phyloP scores from a whole-genome alignment of 1,284 basidiomycete genomes.

The Nidula niveotomentosa region DNA sequence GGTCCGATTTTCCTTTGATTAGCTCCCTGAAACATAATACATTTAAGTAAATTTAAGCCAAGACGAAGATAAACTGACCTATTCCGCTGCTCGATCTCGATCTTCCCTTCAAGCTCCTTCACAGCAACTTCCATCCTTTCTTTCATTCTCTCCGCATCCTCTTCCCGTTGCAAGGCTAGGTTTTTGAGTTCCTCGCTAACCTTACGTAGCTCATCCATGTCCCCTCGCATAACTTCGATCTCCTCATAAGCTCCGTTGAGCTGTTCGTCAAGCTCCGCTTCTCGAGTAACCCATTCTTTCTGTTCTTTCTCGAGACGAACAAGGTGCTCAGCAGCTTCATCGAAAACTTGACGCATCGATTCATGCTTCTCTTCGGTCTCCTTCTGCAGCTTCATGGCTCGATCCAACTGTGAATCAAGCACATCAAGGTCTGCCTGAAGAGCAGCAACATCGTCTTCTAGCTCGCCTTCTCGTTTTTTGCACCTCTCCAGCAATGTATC shows the following conservation, averaged over 20 bases:
- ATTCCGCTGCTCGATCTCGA: conserved; percentile 65
- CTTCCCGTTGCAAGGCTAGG: conserved; percentile 73
- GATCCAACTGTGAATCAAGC: conserved; percentile 85
- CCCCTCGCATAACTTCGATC: conserved; percentile 51
- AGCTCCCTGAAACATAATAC: conserved; percentile 49
- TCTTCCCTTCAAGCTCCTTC: conserved; percentile 74
- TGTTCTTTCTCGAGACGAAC: conserved; percentile 79
- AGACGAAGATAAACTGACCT: conserved; percentile 46
- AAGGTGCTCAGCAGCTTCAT: conserved; percentile 83
- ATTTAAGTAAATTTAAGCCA: not conserved
- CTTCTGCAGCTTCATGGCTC: conserved; percentile 74
- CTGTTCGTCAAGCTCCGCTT: conserved; percentile 57
- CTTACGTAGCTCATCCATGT: conserved; percentile 63
- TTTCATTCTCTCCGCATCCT: conserved; percentile 76
- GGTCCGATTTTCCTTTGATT: conserved; percentile 57
- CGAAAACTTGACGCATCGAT: conserved; percentile 70
- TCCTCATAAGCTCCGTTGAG: conserved; percentile 62
- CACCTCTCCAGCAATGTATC: conserved; percentile 83
- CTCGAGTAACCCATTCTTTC: conserved; percentile 63
- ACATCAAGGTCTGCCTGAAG: conserved; percentile 85
- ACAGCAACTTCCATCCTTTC: conserved; percentile 73
- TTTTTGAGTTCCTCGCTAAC: conserved; percentile 74
- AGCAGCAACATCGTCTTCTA: conserved; percentile 84
- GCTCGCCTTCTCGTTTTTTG: conserved; percentile 81
- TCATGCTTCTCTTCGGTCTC: conserved; percentile 79